Evolutionary conservation across 768 basidiomycete species (phyloP), one percentile per base, ranked within the genome.

Genomic region (Phallus indusiatus): DNA sequence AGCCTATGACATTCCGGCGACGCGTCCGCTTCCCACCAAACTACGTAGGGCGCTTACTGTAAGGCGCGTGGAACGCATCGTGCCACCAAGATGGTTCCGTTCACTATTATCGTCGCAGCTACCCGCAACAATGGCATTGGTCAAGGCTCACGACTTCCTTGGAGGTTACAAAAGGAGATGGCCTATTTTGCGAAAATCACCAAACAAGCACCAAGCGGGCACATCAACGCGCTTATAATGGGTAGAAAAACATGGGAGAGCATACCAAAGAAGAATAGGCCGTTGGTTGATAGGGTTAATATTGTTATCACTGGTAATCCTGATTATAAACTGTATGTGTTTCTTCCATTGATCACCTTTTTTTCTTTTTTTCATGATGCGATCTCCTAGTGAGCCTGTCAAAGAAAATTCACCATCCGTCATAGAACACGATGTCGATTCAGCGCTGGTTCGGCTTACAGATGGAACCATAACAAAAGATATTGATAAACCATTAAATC

Each of bases 161-260:
- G 96, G 96, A 80, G 83, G 21, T 78, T 98, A 7, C 78, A 90
- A 0, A 82, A 80, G 59, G 96, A 99, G 69, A 85, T 97, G 81
- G 84, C 86, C 54, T 96, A 95, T 72, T 99, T 99, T 69, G 84
- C 86, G n/a, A 78, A 80, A 55, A 84, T 86, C 68, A 90, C 90
- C 34, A 81, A 81, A 6, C 73, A 70, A 42, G 80, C 83, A 34
- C 81, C 84, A 6, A 71, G 76, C 37, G 78, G 75, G 6, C 68
- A 66, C 49, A 73, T 69, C 60, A 98, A 97, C 71, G 83, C 81
- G 1, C 86, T 97, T 18, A 74, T 97, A 57, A 97, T 99, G 95
- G 96, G 96, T 12, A 80, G 95, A 58, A 93, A 90, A 67, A 95
- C 94, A 14, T 99, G 96, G 96, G 93, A 97, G 73, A 90, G 90